phyloP scores from a whole-genome alignment of 2,329 filamentous ascomycete species.

The Lasiodiplodia citricola region DNA sequence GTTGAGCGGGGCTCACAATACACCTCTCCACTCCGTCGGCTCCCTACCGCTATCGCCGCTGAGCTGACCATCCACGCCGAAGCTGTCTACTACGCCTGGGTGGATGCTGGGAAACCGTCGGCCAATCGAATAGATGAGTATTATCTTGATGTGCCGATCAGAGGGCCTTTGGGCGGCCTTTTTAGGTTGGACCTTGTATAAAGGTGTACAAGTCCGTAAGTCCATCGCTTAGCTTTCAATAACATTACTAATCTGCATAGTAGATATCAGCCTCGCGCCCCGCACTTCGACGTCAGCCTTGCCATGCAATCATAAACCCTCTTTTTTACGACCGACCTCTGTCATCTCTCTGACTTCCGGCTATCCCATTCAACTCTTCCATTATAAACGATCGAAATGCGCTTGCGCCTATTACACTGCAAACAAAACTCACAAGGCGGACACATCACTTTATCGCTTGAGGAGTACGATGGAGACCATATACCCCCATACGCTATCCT shows the following conservation, averaged over 20 bases:
- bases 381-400: background rate
- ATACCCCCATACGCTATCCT: constrained; percentile 18
- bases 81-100: background rate
- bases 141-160: background rate
- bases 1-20: no score
- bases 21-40: no score
- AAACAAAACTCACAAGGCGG: background rate
- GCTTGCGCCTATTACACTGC: background rate
- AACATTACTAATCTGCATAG: background rate
- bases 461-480: background rate
- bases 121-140: background rate
- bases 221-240: no score
- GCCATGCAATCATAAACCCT: no score
- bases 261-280: background rate
- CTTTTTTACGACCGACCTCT: no score
- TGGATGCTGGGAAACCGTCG: background rate
- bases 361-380: no score
- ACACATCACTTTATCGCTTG: background rate
- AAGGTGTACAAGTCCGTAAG: no score
- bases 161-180: background rate
- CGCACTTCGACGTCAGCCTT: background rate
- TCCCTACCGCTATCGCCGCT: background rate
- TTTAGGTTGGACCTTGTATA: background rate
- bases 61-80: background rate
- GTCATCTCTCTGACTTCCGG: no score